Base-by-base conservation (phyloP, 768 basidiomycete genomes). In the Hydnum rufescens region DNA sequence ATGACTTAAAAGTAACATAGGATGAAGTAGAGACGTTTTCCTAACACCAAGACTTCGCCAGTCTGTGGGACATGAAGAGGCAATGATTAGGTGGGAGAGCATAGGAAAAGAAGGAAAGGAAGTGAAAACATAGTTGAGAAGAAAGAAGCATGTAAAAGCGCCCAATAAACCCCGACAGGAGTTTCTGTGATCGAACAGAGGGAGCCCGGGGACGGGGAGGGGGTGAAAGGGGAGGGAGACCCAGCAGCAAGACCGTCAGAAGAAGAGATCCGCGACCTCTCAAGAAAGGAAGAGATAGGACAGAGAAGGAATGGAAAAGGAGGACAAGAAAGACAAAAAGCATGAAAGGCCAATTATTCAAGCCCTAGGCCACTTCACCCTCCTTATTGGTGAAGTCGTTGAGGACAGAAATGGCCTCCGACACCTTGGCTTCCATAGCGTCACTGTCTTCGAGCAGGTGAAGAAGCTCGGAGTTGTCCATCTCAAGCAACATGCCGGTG, bases 401-500 rank as follows among this genome's bases (percentile, higher is more conserved):
- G 51, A 96, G 73, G 48, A 96, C 92, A 54, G 71, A 64, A 56
- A 96, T 74, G 30, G 93, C 93, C 71, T 97, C 93, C 55, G 75
- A 77, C 58, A 95, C 83, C 74, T 99, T 99, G 67, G 72, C 69
- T 62, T 76, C 76, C 73, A 99, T 77, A 42, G 90, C 77, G 5
- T 88, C 86, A 22, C 71, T 69, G 52, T 77, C 69, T 55, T 93
- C 89, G 60, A 97, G 68, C 49, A 99, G 76, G 68, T 86, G 81
- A 28, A 97, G 69, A 49, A 99, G 74, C 68, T 97, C 95, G 47
- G 73, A 63, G 69, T 93, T 93, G 66, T 96, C 92, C 93, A 99
- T 97, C 77, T 99, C 92, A 58, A 96, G 77, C 62, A 96, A 72
- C 92, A 96, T 96, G 57, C 89, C 92, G 42, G 92, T 96, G 66